Evolutionary conservation across 768 basidiomycete species (phyloP), one percentile per base, ranked within the genome.

Genomic region (Boletales sp.): DNA sequence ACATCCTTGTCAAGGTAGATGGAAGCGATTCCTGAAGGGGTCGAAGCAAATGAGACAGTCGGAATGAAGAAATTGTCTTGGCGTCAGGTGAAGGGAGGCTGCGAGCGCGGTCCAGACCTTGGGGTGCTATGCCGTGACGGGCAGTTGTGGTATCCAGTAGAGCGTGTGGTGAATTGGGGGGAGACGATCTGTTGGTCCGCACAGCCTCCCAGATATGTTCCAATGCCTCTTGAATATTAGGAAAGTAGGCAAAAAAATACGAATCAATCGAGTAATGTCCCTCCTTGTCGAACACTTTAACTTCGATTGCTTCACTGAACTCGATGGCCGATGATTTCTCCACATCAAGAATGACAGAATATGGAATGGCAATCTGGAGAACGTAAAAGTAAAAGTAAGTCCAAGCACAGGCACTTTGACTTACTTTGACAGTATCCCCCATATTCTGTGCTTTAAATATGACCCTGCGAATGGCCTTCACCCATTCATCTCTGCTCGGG

Each of bases 401-500:
- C 38, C 30, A 11, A 12, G 15, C n/a, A 5, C 25, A 8, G 38
- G 4, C 30, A 45, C 28, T 41, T 7, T 45, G 21, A 58, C 68
- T 25, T 56, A 88, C 90, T 79, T 97, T 97, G 57, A 97, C 93
- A 59, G 83, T 89, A 61, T 97, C 93, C 3, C 96, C 95, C 78
- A 87, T 87, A 67, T 97, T 96, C 72, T 97, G 94, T 14, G 88
- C 86, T 65, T 93, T 92, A 74, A 98, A 94, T 48, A 97, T 93
- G 48, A 94, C 87, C 68, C 89, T 95, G 50, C 86, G 82, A 53
- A 99, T 85, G 9, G 91, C 86, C 67, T 96, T 97, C 41, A 98
- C 86, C 95, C 95, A 99, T 70, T 95, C 93, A 41, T 93, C 86
- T 41, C 90, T 80, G 63, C 86, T 91, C 2, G 89, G 85, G 9